A percentile compares a stretch with the other conserved stretches of the same genome.
phyloP scores from a whole-genome alignment of 345 rosid genomes.

The Citrus cavaleriei region DNA sequence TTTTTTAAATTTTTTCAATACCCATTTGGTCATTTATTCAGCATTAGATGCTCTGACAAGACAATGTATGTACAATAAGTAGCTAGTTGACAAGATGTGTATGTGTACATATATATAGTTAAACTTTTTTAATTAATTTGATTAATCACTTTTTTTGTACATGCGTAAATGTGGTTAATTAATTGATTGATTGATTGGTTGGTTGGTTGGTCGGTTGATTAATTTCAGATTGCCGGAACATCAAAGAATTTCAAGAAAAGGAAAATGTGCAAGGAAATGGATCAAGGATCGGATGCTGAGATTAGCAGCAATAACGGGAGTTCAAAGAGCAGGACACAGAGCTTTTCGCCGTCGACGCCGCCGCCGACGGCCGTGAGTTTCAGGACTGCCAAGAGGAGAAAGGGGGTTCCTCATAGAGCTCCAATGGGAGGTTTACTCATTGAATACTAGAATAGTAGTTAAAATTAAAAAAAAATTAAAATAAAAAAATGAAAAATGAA shows the following conservation, averaged over 20 bases:
- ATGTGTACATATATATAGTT: too few species aligned
- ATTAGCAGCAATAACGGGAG: slow-evolving; percentile 18
- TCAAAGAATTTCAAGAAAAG: slow-evolving; percentile 43
- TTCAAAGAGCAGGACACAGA: slow-evolving; percentile 24
- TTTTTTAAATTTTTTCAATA: not conserved
- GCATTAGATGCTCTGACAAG: not conserved
- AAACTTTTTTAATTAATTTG: not conserved
- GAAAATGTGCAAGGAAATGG: slow-evolving; percentile 25
- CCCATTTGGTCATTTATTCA: not conserved
- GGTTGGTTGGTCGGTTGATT: not conserved
- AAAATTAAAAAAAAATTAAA: not conserved
- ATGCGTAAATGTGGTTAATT: not conserved
- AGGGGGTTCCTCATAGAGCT: slow-evolving; percentile 64
- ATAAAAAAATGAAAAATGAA: too few species aligned
- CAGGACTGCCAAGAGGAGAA: slow-evolving; percentile 46
- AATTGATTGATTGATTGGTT: not conserved
- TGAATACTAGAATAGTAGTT: slow-evolving; percentile 26
- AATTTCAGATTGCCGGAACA: slow-evolving; percentile 44
- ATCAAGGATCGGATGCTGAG: slow-evolving; percentile 29
- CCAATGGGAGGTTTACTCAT: slow-evolving; percentile 61
- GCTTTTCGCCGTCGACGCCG: slow-evolving; percentile 55
- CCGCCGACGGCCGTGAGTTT: slow-evolving; percentile 36
- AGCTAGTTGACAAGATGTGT: not conserved
- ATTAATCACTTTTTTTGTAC: not conserved
- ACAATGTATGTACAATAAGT: not conserved